A percentile compares a stretch with the other conserved stretches of the same genome.
These are phyloP conservation scores for Bipolaris cookei DNA, from an alignment of 2,329 filamentous ascomycete genomes.

Conservation along the genomic window DNA sequence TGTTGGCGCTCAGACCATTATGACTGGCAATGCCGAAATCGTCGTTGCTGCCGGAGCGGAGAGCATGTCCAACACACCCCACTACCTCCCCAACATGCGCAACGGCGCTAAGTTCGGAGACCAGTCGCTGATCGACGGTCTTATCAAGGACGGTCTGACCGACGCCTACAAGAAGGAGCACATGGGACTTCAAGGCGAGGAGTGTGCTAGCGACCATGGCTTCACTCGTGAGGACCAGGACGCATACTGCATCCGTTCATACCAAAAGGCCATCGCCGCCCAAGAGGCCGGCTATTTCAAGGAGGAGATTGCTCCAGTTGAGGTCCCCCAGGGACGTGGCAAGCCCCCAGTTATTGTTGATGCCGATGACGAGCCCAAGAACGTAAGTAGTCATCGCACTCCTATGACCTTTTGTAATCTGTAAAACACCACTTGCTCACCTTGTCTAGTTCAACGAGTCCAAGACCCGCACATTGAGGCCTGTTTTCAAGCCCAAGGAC, in stretches of 20 bases:
- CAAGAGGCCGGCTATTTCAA: conserved; percentile 81
- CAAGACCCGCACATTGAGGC: conserved; percentile 64
- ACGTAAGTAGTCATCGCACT: conserved; percentile 58
- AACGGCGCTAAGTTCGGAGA: conserved; percentile 93
- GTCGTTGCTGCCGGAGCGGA: conserved; percentile 94
- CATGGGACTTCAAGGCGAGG: conserved; percentile 93
- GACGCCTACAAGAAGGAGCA: conserved; percentile 96
- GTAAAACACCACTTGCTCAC: conserved; percentile 24
- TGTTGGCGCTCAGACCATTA: conserved; percentile 94
- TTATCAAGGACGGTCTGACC: conserved; percentile 92
- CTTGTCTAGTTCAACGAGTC: conserved; percentile 57
- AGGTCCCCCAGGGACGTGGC: conserved; percentile 85
- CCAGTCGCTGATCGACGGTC: conserved; percentile 84
- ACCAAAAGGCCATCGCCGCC: conserved; percentile 90
- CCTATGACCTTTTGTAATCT: conserved; percentile 15
- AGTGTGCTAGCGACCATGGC: conserved; percentile 83
- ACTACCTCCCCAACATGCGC: conserved; percentile 90
- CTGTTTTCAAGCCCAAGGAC: conserved; percentile 79
- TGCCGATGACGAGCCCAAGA: conserved; percentile 94
- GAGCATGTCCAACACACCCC: conserved; percentile 97
- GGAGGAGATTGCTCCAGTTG: conserved; percentile 86
- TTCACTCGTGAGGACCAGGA: conserved; percentile 88
- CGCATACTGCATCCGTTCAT: conserved; percentile 92
- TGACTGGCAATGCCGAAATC: conserved; percentile 90
- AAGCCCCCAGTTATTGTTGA: conserved; percentile 84